Base-by-base conservation (phyloP, 1,284 basidiomycete species). In the Boletus hoseneyae region DNA sequence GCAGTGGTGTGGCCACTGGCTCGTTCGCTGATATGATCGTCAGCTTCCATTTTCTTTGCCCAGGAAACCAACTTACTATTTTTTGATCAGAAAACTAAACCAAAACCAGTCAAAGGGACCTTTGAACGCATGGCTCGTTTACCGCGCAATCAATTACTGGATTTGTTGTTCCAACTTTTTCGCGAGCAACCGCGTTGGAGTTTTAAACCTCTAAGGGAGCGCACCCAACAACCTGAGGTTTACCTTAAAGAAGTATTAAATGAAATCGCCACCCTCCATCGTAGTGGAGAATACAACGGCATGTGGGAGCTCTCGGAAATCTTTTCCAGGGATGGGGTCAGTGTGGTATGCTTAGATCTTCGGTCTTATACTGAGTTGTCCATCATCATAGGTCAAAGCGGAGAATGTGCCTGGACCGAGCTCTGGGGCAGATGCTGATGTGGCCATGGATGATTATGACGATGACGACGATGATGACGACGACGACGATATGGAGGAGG, bases 191-290 rank as follows among this genome's bases (percentile, higher is more conserved):
- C 87, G 33, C 85, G 85, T 56, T 97, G 93, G 93, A 77, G 83
- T 52, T 84, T 97, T 65, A 87, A 87, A 56, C 76, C 82, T 15
- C 71, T 97, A 45, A 80, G 91, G 41, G 83, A 88, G 55, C 83
- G 82, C 48, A 90, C 90, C 0, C 86, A 94, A 65, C 95, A 98
- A 69, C 95, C 95, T 1, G 91, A 96, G 67, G 83, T 77, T 13
- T 97, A 93, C 68, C 79, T 98, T 50, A 90, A 93, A 59, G 93
- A 97, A 60, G 85, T 92, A 1, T 71, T 98, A 43, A 74, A 73
- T 38, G 87, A 92, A 55, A 86, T 97, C 42, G 94, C 90, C 2
- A 82, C 79, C 53, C 74, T 93, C 42, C 85, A 94, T 65, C 84
- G 85, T 49, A 84, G 84, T 45, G 94, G 94, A 46, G 85, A 89